Evolutionary conservation across 495 filamentous ascomycete genomes (phyloP).

Genomic region (Trichoderma orchidacearum): DNA sequence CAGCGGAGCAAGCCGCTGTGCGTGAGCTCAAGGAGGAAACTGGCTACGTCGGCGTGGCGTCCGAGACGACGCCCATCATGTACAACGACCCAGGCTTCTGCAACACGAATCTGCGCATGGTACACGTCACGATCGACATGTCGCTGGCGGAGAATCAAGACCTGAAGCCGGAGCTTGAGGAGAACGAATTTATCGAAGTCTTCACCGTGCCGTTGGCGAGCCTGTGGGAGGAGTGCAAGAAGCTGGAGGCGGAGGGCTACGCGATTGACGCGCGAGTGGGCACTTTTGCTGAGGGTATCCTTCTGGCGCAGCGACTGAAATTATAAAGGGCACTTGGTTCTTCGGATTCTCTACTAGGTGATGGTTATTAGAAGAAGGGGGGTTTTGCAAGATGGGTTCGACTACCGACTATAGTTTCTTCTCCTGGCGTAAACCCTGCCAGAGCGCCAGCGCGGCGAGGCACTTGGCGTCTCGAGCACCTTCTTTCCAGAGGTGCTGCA

Average conservation of each 20-base stretch:
- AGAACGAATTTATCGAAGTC: conserved; percentile 82
- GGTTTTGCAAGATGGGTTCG: no score
- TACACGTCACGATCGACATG: conserved; percentile 72
- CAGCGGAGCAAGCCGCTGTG: conserved; percentile 62
- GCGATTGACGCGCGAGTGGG: conserved; percentile 80
- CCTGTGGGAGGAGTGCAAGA: conserved; percentile 54
- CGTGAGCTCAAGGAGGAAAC: conserved; percentile 93
- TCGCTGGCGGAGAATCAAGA: conserved; percentile 50
- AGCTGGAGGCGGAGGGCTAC: conserved; percentile 58
- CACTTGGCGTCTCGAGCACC: conserved; percentile 68
- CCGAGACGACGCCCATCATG: conserved; percentile 63
- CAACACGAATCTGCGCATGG: conserved; percentile 76
- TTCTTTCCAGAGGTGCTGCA: conserved; percentile 66
- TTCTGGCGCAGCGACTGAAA: conserved; percentile 48
- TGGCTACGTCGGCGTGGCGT: conserved; percentile 63
- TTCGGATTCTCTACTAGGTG: no score
- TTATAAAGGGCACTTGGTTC: conserved; percentile 14
- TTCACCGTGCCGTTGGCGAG: conserved; percentile 56
- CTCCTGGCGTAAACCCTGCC: conserved; percentile 53
- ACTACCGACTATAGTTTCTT: conserved; percentile 20
- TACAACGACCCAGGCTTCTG: conserved; percentile 76
- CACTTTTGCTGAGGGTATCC: conserved; percentile 74
- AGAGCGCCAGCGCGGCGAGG: conserved; percentile 64
- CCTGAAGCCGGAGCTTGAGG: conserved; percentile 62
- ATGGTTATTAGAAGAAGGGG: background rate